Conservation (phyloP, 1,139 yeast genomes). For the Sugiyamaella xylanicola region DNA sequence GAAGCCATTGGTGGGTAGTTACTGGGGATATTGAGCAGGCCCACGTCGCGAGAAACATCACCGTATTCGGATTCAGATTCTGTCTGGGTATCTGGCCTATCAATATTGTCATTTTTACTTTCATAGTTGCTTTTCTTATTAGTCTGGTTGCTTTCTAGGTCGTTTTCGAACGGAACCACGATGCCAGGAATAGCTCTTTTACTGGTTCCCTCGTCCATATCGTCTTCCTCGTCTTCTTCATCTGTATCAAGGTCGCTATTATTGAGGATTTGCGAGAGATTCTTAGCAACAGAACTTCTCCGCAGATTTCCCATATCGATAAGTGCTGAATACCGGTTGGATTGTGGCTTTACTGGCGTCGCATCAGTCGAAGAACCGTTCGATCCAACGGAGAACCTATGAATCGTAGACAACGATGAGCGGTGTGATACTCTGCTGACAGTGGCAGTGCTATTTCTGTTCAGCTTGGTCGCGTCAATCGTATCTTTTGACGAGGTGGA, state of each 20-base stretch:
- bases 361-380: conserved; percentile 16
- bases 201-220: conserved; percentile 4
- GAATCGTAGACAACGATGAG: conserved; percentile 34
- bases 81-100: neutral
- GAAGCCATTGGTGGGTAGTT: conserved; percentile 7
- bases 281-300: conserved; percentile 21
- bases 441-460: conserved; percentile 17
- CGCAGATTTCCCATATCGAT: conserved; percentile 17
- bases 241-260: conserved; percentile 15
- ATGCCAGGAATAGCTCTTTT: conserved; percentile 16
- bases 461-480: conserved; percentile 23
- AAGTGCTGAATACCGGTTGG: conserved; percentile 8
- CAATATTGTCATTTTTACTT: neutral
- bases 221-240: conserved; percentile 10
- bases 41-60: conserved; percentile 8
- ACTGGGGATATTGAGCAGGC: conserved; percentile 14
- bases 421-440: conserved; percentile 32
- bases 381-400: conserved; percentile 29
- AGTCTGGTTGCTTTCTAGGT: neutral
- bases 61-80: neutral
- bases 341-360: conserved; percentile 3
- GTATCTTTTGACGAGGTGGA: conserved; percentile 31
- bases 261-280: conserved; percentile 15
- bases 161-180: conserved; percentile 18
- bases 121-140: neutral